Base-by-base conservation (phyloP, 208 protist genomes). In the Crithidia brevicula region DNA sequence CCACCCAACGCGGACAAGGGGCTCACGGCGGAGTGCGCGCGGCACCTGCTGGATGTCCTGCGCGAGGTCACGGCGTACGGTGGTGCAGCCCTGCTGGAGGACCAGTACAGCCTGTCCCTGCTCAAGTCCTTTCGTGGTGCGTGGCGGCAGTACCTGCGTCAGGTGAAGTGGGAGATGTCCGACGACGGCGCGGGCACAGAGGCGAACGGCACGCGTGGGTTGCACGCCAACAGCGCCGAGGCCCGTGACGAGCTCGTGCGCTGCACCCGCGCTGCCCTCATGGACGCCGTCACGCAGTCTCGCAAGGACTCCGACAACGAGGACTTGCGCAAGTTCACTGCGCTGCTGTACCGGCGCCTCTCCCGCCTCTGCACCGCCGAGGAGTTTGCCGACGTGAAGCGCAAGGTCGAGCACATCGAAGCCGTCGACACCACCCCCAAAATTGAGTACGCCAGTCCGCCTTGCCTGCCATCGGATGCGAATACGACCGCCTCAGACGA, bases 401-500 rank as follows among this genome's bases (percentile, higher is more conserved):
- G 46, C 16, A 65, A 77, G 33, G 57, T 85, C 50, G 62, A 70
- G 56, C 69, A 65, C 10, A 64, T 79, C 30, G 79, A 82, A 53
- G 57, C 57, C 13, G 9, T 13, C 38, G 57, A 53, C 50, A 49
- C 49, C 40, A 74, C 69, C 4, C 71, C 65, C 0, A 75, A 53
- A 25, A 78, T 70, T 13, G 74, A 75, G 57, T 70, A 86, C 47
- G 64, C 78, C 3, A 68, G 60, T 15, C 75, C 86, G 60, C 82
- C 77, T 1, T 52, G 76, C 28, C 52, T 88, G 33, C 66, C 75
- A n/a, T 88, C 82, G 8, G 86, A 92, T 40, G 69, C 50, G 3
- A 85, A 92, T 67, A 92, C 86, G 27, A 92, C 83, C 20, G 83
- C 79, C 18, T 92, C 86, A 30, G 86, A 92, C 22, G 66, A 74